phyloP scores from a whole-genome alignment of 768 basidiomycete species.

The Mycena rosella region DNA sequence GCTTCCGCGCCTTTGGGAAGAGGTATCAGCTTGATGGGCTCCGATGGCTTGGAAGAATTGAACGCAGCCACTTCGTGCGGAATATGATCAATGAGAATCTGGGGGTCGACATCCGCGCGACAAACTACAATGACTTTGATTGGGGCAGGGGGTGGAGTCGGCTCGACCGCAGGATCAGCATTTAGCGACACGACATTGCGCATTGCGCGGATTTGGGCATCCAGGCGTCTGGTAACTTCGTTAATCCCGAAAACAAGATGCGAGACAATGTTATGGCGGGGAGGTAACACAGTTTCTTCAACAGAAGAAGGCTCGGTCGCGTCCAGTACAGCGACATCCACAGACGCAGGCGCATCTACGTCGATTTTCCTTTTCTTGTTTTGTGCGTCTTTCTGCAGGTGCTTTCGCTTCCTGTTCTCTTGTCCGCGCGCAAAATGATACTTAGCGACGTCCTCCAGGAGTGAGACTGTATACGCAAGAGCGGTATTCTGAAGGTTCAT shows the following conservation, averaged over 20 bases:
- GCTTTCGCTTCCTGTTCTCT: constrained; percentile 56
- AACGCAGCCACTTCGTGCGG: constrained; percentile 83
- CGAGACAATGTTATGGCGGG: constrained; percentile 55
- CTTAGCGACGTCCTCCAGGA: constrained; percentile 63
- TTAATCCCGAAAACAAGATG: constrained; percentile 82
- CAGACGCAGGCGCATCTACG: constrained; percentile 2
- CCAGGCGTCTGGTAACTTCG: constrained; percentile 80
- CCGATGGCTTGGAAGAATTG: constrained; percentile 62
- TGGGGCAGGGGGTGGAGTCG: constrained; percentile 37
- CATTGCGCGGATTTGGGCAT: constrained; percentile 60
- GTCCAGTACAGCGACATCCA: constrained; percentile 5
- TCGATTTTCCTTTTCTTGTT: constrained; percentile 42
- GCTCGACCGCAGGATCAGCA: constrained; percentile 25
- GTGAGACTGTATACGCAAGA: constrained; percentile 62
- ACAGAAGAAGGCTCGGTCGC: neutral
- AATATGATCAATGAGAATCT: constrained; percentile 78
- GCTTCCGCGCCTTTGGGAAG: constrained; percentile 78
- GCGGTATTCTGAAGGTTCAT: constrained; percentile 72
- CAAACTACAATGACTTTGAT: constrained; percentile 75
- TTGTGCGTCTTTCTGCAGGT: constrained; percentile 32
- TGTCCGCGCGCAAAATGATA: constrained; percentile 53
- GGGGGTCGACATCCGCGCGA: constrained; percentile 80
- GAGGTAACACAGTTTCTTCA: constrained; percentile 11
- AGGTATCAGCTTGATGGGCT: constrained; percentile 68
- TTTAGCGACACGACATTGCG: constrained; percentile 46